Evolutionary conservation across 2,329 filamentous ascomycete genomes (phyloP), one percentile per base, ranked within the genome.

Genomic region (Pestalotiopsis sp.): DNA sequence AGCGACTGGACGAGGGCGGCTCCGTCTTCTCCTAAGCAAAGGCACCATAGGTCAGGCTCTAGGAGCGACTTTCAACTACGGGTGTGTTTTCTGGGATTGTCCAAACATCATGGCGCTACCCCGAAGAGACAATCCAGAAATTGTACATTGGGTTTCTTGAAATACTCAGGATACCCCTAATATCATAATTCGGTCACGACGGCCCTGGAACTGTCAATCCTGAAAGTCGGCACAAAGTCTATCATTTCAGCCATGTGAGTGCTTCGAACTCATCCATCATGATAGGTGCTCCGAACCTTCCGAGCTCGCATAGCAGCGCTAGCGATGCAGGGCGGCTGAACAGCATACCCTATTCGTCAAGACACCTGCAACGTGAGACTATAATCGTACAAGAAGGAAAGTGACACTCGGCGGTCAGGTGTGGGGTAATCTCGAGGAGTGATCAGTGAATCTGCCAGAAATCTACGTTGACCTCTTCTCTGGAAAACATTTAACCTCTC

Each of bases 1-100:
- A 87, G 72, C 74, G 79, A 31, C 72, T 92, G 69, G 89, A 92
- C 40, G 79, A 69, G 78, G 69, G 67, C 7, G 66, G 62, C 11
- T 62, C 59, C 76, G 79, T 72, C 80, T 81, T 52, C 79, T 66
- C n/a, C n/a, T 25, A 52, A 31, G 27, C n/a, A 38, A n/a, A 6
- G 25, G 20, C 40, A 36, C 17, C 31, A 31, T 9, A 20, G n/a
- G 59, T 9, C 25, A 27, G 6, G 27, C 31, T 13, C 4, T n/a
- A 23, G 20, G 20, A 23, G 20, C 20, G 20, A 23, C 20, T 23
- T 23, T 23, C 20, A 23, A 23, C 20, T 23, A 23, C 20, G 20
- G 20, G 20, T 23, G 20, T 23, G 20, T 23, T 23, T 23, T 23
- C 20, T 23, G 17, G 27, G 4, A 27, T 27, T 41, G 40, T 41